phyloP scores from a whole-genome alignment of 768 basidiomycete species.

The Boletus coccyginus region DNA sequence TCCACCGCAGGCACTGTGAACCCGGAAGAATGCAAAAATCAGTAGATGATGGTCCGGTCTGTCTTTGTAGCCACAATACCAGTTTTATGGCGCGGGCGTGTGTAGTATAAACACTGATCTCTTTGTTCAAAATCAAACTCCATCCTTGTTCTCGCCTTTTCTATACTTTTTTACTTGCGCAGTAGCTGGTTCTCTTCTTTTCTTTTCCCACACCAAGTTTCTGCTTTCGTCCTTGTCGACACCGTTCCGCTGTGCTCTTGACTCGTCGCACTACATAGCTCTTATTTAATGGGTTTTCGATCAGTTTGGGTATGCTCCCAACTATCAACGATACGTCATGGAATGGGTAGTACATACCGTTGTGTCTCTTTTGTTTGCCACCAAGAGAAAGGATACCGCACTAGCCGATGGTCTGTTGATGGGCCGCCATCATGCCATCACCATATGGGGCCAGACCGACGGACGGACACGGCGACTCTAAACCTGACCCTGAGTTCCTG shows the following conservation, averaged over 20 bases:
- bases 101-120: slow-evolving; percentile 13
- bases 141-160: slow-evolving; percentile 9
- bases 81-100: slow-evolving; percentile 4
- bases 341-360: neutral
- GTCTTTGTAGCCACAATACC: slow-evolving; percentile 19
- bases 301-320: neutral
- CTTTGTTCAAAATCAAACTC: slow-evolving; percentile 13
- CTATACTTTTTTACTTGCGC: slow-evolving; percentile 1
- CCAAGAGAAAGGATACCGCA: neutral
- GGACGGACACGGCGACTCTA: too few species aligned
- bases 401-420: too few species aligned
- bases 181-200: neutral
- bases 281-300: slow-evolving; percentile 20
- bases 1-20: slow-evolving; percentile 41
- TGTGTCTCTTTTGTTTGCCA: neutral
- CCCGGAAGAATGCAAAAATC: slow-evolving; percentile 90
- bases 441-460: too few species aligned
- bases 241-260: slow-evolving; percentile 7
- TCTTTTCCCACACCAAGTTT: neutral
- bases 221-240: neutral
- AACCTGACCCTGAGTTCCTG: too few species aligned
- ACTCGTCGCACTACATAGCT: slow-evolving; percentile 17
- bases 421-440: too few species aligned
- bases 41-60: slow-evolving; percentile 44
- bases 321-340: neutral